Evolutionary conservation across 768 basidiomycete species (phyloP).

Genomic region (Nidularia sp.): DNA sequence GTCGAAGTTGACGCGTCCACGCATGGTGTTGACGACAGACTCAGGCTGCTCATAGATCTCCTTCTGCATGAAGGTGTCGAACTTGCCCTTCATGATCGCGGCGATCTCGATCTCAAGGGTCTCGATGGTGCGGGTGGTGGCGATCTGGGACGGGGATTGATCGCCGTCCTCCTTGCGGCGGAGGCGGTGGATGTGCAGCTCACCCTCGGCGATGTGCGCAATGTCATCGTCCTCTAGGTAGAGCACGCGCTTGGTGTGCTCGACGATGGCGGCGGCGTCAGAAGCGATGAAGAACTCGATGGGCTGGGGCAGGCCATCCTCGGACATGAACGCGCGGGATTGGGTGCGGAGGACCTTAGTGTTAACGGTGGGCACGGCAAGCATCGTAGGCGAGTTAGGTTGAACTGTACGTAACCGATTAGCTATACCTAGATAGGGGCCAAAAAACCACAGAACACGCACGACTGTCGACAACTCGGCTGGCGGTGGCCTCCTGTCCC

Average conservation of each 20-base stretch:
- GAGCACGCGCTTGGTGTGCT: conserved; percentile 98
- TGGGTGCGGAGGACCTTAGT: conserved; percentile 90
- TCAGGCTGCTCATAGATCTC: conserved; percentile 99
- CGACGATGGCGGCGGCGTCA: conserved; percentile 92
- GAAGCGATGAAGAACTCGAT: conserved; percentile 99
- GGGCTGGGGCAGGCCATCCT: conserved; percentile 96
- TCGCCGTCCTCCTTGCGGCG: conserved; percentile 79
- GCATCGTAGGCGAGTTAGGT: conserved; percentile 53
- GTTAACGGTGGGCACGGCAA: conserved; percentile 61
- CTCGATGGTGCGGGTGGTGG: conserved; percentile 90
- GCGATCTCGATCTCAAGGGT: conserved; percentile 97
- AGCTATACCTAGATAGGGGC: conserved; percentile 3
- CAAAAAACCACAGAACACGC: conserved; percentile 16
- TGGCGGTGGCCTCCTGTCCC: conserved; percentile 55
- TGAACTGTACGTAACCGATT: conserved; percentile 23
- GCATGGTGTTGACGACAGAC: conserved; percentile 99
- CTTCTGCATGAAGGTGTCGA: conserved; percentile 99
- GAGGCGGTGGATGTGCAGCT: conserved; percentile 97
- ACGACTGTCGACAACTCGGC: conserved; percentile 31
- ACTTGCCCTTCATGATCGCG: conserved; percentile 99
- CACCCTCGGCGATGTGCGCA: conserved; percentile 94
- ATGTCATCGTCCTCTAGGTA: conserved; percentile 99
- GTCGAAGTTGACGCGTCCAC: conserved; percentile 99
- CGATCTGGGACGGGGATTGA: conserved; percentile 53
- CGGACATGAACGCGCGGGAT: conserved; percentile 96